Base-by-base conservation (phyloP, 306 rosid species). In the Cicer cuneatum region DNA sequence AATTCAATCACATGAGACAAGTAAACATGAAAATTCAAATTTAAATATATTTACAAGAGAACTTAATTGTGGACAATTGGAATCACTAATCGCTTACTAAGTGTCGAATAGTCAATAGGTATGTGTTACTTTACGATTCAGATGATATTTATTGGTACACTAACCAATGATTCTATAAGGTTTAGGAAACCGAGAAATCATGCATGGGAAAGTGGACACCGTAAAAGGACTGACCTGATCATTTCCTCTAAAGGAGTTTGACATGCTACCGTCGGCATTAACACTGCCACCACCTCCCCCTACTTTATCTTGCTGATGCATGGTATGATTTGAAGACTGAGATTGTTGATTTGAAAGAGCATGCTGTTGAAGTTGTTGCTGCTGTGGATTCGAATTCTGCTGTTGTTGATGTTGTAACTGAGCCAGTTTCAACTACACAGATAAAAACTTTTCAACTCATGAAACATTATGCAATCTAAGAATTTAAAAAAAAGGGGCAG, bases 231-330 rank as follows among this genome's bases (percentile, higher is more conserved):
- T 63, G 83, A 95, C 99, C 97, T 95, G 99, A 71, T 95, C 99
- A 73, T 90, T 94, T 81, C 97, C 98, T 70, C 99, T 89, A 59
- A 92, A 90, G 37, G 98, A 90, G 81, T 92, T 92, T 33, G 99
- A 87, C 89, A 95, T 86, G 84, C 96, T 89, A 41, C 98, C 97
- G 71, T 95, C 99, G 78, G 85, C 78, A 8, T 83, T 83, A 66
- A 87, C 90, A 67, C 90, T 86, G 62, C 92, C 96, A 62, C 89
- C 88, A 75, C 87, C 96, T 18, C 89, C 78, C 16, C 82, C 97
- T 52, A 89, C 87, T 84, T 92, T 95, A 81, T 95, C 99, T 80
- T 87, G 97, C 60, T 81, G 99, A 40, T 90, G 99, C 76, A 90
- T 76, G 79, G 67, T 92, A 80, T 83, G 95, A 86, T 87, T 95